phyloP scores from a whole-genome alignment of 345 rosid species.

The Populus simonii region DNA sequence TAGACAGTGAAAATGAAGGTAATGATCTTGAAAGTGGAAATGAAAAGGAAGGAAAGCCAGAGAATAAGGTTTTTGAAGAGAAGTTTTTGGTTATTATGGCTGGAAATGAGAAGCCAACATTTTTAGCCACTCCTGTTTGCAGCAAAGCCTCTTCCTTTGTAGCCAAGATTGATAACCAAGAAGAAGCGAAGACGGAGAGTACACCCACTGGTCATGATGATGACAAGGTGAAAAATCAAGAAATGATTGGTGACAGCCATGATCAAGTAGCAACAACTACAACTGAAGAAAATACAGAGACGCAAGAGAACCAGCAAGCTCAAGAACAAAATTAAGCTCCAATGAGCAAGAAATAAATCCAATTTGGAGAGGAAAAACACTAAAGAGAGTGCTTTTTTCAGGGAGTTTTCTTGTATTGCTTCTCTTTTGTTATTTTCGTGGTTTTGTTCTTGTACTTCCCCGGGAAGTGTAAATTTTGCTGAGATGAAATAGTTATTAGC shows the following conservation, averaged over 20 bases:
- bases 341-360: not conserved
- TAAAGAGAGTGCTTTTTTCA: not conserved
- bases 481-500: constrained; percentile 23
- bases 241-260: not conserved
- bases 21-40: constrained; percentile 12
- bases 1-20: not conserved
- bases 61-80: constrained; percentile 15
- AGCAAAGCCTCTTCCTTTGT: constrained; percentile 36
- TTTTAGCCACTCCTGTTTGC: constrained; percentile 27
- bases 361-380: not conserved
- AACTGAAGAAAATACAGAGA: constrained; percentile 15
- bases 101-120: constrained; percentile 27
- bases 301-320: not conserved
- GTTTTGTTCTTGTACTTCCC: constrained; percentile 13
- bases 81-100: constrained; percentile 33
- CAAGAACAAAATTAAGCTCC: not conserved
- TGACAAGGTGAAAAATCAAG: constrained; percentile 28
- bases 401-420: not conserved
- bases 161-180: constrained; percentile 24
- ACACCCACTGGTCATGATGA: constrained; percentile 36
- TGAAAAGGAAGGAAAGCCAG: constrained; percentile 4
- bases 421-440: not conserved
- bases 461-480: constrained; percentile 45
- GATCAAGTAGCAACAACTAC: constrained; percentile 3
- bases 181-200: constrained; percentile 19